A percentile compares a stretch with the other conserved stretches of the same genome.
Conservation (phyloP, 2,329 filamentous ascomycete genomes). For the Penicillium occitanis region DNA sequence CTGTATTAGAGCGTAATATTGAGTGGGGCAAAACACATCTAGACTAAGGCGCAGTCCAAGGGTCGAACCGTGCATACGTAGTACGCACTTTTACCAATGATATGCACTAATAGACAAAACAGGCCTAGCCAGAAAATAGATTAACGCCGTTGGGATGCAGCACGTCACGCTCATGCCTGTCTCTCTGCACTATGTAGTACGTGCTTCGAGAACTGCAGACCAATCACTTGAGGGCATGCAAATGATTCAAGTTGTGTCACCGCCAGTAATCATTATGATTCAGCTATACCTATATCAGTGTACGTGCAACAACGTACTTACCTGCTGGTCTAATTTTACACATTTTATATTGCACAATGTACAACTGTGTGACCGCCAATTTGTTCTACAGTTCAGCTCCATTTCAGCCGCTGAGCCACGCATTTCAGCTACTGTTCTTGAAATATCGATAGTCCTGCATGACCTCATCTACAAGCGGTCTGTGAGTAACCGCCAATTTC, state of each 20-base stretch:
- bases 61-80: not conserved
- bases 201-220: not conserved
- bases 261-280: not conserved
- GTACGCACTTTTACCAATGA: not conserved
- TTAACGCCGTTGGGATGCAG: constrained; percentile 4
- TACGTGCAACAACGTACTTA: not conserved
- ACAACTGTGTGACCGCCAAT: not conserved
- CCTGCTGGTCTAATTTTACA: not conserved
- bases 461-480: constrained; percentile 1
- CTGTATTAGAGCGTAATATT: not conserved
- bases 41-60: not conserved
- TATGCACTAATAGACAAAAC: not conserved
- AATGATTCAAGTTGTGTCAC: not conserved
- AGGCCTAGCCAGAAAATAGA: not conserved
- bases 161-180: not conserved
- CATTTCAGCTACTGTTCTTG: not conserved
- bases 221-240: not conserved
- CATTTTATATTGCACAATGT: not conserved
- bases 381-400: not conserved
- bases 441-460: not conserved
- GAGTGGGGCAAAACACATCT: not conserved
- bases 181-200: not conserved
- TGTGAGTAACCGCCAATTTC: not conserved
- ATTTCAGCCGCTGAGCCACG: not conserved
- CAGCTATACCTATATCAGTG: not conserved